Evolutionary conservation across 1,139 yeast species (phyloP), one percentile per base, ranked within the genome.

Genomic region (Sugiyamaella pinicola): DNA sequence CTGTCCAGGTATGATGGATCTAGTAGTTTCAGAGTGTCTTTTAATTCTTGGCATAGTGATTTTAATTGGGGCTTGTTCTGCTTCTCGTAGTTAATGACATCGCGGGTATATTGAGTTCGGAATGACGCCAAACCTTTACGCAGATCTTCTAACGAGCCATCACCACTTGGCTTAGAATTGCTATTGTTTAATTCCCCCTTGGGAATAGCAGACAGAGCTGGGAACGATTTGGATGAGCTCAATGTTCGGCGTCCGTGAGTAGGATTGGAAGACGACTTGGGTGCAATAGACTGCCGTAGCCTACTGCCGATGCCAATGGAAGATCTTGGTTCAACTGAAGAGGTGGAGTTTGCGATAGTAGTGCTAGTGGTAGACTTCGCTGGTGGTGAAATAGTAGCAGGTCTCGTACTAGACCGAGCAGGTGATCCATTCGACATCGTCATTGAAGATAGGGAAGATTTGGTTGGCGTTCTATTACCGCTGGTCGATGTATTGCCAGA

Each of bases 31-130:
- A 61, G 41, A 2, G 67, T 63, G 35, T 54, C 58, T 28, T 48
- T 53, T 31, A 63, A 48, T 44, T 63, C 65, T 4, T 49, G 44
- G 26, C 58, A 58, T 10, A 63, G 56, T n/a, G 45, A 49, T 26
- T 54, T 57, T n/a, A 62, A 17, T 42, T 57, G 60, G 21, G 52
- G 55, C 17, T 33, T 34, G 19, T 39, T 51, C n/a, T 46, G 34
- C 37, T 47, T 55, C 39, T 53, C 51, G 35, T 46, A 52, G 42
- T 45, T 26, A 49, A 54, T 37, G 51, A 52, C 26, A 26, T 46
- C 43, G 5, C 43, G 33, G n/a, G 49, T 17, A 28, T 59, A 46
- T 4, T 18, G 26, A 26, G 35, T 56, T 18, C 64, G 55, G 51
- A 63, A 61, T 34, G 52, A 52, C 13, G 49, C 41, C 39, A 63